Conservation (phyloP, 345 rosid genomes). For the Raphanus sativus region DNA sequence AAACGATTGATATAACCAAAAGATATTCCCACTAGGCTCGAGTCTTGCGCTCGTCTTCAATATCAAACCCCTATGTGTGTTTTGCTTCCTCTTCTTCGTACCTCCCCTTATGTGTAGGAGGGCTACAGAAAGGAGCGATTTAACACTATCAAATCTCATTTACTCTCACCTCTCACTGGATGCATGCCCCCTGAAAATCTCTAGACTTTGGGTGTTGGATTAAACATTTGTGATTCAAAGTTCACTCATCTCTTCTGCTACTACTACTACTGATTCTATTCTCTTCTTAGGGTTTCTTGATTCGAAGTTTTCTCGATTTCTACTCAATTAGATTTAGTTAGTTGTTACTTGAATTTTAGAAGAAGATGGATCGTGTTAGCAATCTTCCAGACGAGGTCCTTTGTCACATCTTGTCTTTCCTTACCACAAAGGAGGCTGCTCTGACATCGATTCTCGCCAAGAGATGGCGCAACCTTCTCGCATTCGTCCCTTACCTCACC, state of each 20-base stretch:
- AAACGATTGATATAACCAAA: too few species aligned
- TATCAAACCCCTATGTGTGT: background rate
- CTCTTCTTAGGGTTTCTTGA: too few species aligned
- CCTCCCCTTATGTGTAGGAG: background rate
- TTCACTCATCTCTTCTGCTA: too few species aligned
- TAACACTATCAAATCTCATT: background rate
- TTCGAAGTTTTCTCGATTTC: too few species aligned
- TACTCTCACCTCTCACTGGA: too few species aligned
- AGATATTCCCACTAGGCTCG: too few species aligned
- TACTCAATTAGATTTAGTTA: too few species aligned
- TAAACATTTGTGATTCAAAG: too few species aligned
- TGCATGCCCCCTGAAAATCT: too few species aligned
- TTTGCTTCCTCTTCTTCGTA: background rate
- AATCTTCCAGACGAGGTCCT: background rate
- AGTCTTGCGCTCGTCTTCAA: background rate
- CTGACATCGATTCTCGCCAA: background rate
- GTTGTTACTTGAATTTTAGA: too few species aligned
- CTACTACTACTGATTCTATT: too few species aligned
- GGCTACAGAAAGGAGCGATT: background rate
- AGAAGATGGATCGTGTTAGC: background rate
- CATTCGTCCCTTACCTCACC: background rate
- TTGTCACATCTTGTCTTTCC: background rate
- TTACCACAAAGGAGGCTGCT: background rate
- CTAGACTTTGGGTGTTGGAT: too few species aligned
- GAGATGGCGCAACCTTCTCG: background rate